These are phyloP conservation scores for Phyllachora maydis DNA, from an alignment of 2,329 filamentous ascomycete species.

Conservation along the genomic window DNA sequence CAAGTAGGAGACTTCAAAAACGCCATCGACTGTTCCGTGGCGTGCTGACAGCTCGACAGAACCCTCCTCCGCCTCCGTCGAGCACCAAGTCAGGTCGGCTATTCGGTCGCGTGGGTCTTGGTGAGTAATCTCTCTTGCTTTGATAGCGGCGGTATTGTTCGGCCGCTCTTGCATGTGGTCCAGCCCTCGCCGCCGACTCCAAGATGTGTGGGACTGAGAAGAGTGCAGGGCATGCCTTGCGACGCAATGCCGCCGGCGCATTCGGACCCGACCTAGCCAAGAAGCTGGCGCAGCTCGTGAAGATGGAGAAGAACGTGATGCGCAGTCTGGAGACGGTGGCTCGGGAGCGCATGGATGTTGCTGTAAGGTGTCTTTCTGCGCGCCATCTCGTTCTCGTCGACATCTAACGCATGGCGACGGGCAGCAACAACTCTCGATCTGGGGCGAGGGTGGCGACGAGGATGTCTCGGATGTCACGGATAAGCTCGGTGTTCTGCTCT, in stretches of 20 bases:
- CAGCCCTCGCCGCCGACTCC: not conserved
- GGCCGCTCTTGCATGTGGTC: not conserved
- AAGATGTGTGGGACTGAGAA: constrained; percentile 5
- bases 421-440: constrained; percentile 95
- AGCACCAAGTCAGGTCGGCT: constrained; percentile 79
- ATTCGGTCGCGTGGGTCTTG: constrained; percentile 70
- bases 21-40: not conserved
- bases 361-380: constrained; percentile 37
- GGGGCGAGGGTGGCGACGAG: constrained; percentile 90
- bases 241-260: constrained; percentile 54
- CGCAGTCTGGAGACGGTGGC: constrained; percentile 90
- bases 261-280: constrained; percentile 79
- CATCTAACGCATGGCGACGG: constrained; percentile 1
- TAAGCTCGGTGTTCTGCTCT: constrained; percentile 93
- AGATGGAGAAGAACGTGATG: constrained; percentile 99
- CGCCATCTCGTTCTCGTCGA: not conserved
- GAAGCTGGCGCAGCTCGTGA: constrained; percentile 93
- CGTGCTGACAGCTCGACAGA: constrained; percentile 29
- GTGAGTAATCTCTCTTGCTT: constrained; percentile 33
- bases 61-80: constrained; percentile 78
- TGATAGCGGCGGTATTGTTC: not conserved
- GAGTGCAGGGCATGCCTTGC: constrained; percentile 39
- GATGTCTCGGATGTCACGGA: constrained; percentile 98
- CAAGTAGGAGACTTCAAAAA: constrained; percentile 18
- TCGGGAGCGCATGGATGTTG: constrained; percentile 94